Base-by-base conservation (phyloP, 192 early-diverging fungal species). In the Backusella sp. region DNA sequence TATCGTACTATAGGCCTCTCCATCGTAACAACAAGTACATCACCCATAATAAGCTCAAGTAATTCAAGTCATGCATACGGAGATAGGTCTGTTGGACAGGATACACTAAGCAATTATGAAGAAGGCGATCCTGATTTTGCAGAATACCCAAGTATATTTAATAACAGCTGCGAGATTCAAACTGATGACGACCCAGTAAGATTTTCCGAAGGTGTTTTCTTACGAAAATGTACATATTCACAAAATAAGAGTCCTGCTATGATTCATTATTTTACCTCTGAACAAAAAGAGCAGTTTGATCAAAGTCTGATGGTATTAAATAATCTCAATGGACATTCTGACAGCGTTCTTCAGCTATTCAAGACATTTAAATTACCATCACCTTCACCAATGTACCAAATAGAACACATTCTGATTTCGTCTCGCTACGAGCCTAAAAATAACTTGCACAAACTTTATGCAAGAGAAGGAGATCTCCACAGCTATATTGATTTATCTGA, bases 81-180 rank as follows among this genome's bases (percentile, higher is more conserved):
- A 4, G 12, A 8, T 12, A 12, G 56, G 11, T 12, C 21, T 28
- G 12, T 12, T 14, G 26, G 9, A 62, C 7, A 3, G 3, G 56
- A 26, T 28, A 26, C 26, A 62, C 56, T 62, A 62, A 62, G 9
- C 21, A 28, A 3, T 26, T 28, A 12, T 62, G 23, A 62, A 62
- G 56, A 62, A 62, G 56, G 56, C 3, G 56, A 62, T 26, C 56
- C 56, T 62, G 56, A 62, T 62, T 62, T 62, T 62, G 26, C 56
- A 28, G 56, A 28, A 14, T 14, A 11, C 23, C 7, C 23, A 62
- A 28, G 11, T 28, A 28, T 62, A 62, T 62, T 62, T 62, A 62
- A 62, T 28, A 62, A 14, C 11, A 62, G 21, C 11, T 62, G 56
- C 9, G 6, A 14, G 2, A 62, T 62, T 28, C 23, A 9, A 62